Base-by-base conservation (phyloP, 2,329 filamentous ascomycete species). In the Microcera coccophila region DNA sequence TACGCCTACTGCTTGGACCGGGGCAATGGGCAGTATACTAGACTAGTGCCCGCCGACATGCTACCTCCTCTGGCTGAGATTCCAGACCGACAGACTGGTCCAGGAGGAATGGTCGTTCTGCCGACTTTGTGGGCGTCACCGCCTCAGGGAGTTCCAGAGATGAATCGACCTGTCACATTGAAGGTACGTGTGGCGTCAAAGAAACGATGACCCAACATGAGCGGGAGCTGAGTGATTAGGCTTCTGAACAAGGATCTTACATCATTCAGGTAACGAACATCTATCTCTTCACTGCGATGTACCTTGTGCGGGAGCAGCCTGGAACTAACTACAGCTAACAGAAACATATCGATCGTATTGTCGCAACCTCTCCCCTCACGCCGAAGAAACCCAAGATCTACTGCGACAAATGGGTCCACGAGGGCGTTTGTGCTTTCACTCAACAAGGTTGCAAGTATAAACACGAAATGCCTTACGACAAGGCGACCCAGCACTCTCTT, bases 321-420 rank as follows among this genome's bases (percentile, higher is more conserved):
- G 15, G 33, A 12, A 26, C 52, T 53, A 41, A 55, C 22, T n/a
- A 35, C 37, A 16, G 1, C 3, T 11, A 18, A 9, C 26, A 67
- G 65, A 60, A 57, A 12, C 62, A 58, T 7, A 68, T 67, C 39
- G 65, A 65, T 38, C 53, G 50, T 31, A 65, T 65, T 36, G 50
- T 64, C 24, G 54, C 60, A 15, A 53, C 50, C 4, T 54, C 51
- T 4, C 66, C 67, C 15, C 63, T 70, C 10, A 59, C 58, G 4
- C 63, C 66, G 5, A 79, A 77, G 57, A 61, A 61, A 18, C 61
- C 64, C 44, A 95, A 95, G 62, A 70, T 85, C 18, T 95, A 85
- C 64, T 95, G 90, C 66, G 87, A 89, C 45, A 88, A 91, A 64
- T 96, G 90, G 90, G 84, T 95, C 41, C 83, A 87, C 55, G 84